These are phyloP conservation scores for Daldinia bambusicola DNA, from an alignment of 495 filamentous ascomycete genomes.

Conservation along the genomic window DNA sequence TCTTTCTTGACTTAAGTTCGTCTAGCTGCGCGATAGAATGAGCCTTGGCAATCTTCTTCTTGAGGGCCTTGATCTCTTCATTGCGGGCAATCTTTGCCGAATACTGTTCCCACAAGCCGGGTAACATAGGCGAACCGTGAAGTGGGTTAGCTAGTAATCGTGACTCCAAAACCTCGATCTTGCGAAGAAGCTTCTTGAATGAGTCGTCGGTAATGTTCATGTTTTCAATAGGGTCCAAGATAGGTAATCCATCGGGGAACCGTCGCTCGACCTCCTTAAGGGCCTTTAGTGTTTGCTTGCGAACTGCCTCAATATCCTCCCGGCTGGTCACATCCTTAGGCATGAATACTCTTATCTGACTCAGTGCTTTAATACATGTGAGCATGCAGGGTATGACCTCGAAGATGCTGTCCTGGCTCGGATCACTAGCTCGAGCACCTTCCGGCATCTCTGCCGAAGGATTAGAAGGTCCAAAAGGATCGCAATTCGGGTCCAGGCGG, in stretches of 20 bases:
- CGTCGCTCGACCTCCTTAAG: slow-evolving; percentile 80
- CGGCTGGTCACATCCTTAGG: slow-evolving; percentile 73
- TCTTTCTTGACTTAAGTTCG: slow-evolving; percentile 93
- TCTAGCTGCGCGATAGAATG: slow-evolving; percentile 90
- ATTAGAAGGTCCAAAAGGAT: slow-evolving; percentile 45
- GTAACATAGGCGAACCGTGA: slow-evolving; percentile 84
- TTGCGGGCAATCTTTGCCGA: slow-evolving; percentile 77
- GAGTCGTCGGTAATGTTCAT: slow-evolving; percentile 92
- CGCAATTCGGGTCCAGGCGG: slow-evolving; percentile 60
- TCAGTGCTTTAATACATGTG: slow-evolving; percentile 81
- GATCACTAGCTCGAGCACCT: slow-evolving; percentile 58
- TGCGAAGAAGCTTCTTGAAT: slow-evolving; percentile 92
- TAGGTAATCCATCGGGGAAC: slow-evolving; percentile 91
- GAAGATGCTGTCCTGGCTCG: slow-evolving; percentile 58
- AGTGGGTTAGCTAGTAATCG: slow-evolving; percentile 86
- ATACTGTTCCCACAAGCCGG: slow-evolving; percentile 85
- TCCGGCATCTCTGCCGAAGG: slow-evolving; percentile 51
- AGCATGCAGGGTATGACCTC: slow-evolving; percentile 88
- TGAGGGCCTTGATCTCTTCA: slow-evolving; percentile 82
- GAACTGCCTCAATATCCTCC: slow-evolving; percentile 71
- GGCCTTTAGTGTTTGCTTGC: slow-evolving; percentile 61
- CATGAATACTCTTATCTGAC: slow-evolving; percentile 79
- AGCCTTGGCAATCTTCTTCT: slow-evolving; percentile 85
- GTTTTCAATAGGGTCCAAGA: slow-evolving; percentile 91
- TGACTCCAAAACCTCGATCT: slow-evolving; percentile 97